Percentiles rank a stretch among this genome's conserved stretches.
Conservation (phyloP, 2,329 filamentous ascomycete genomes). For the Daldinia eschscholtzii region DNA sequence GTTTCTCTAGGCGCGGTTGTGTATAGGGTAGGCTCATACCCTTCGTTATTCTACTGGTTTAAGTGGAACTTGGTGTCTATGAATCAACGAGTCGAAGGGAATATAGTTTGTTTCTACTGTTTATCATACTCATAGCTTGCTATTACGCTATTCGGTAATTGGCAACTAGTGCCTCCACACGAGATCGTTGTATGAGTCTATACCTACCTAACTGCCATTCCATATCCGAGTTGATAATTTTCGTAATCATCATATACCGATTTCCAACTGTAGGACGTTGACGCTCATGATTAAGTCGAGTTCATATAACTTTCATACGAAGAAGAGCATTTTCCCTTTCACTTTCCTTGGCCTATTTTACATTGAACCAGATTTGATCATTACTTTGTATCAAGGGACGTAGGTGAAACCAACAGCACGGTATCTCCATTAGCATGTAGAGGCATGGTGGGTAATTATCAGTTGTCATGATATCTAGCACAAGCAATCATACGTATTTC, state of each 20-base stretch:
- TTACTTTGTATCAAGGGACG: not conserved
- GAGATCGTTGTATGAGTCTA: not conserved
- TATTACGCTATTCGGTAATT: not conserved
- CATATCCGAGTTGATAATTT: not conserved
- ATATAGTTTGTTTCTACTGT: constrained; percentile 21
- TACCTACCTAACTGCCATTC: not conserved
- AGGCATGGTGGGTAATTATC: constrained; percentile 21
- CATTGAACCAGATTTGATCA: not conserved
- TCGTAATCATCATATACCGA: not conserved
- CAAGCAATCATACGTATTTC: constrained; percentile 24
- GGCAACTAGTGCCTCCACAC: not conserved
- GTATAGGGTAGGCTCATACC: constrained; percentile 42
- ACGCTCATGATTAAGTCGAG: not conserved
- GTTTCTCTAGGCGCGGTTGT: constrained; percentile 33
- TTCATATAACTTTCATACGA: not conserved
- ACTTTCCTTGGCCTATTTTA: not conserved
- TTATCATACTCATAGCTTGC: not conserved
- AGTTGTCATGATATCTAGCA: constrained; percentile 20
- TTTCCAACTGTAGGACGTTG: not conserved
- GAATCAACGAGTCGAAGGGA: constrained; percentile 14
- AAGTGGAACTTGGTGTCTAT: constrained; percentile 16
- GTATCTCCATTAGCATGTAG: not conserved
- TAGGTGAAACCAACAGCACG: not conserved
- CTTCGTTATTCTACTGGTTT: constrained; percentile 30
- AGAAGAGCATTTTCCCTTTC: not conserved